Conservation (phyloP, 2,329 filamentous ascomycete genomes). For the Pseudogymnoascus sp. region DNA sequence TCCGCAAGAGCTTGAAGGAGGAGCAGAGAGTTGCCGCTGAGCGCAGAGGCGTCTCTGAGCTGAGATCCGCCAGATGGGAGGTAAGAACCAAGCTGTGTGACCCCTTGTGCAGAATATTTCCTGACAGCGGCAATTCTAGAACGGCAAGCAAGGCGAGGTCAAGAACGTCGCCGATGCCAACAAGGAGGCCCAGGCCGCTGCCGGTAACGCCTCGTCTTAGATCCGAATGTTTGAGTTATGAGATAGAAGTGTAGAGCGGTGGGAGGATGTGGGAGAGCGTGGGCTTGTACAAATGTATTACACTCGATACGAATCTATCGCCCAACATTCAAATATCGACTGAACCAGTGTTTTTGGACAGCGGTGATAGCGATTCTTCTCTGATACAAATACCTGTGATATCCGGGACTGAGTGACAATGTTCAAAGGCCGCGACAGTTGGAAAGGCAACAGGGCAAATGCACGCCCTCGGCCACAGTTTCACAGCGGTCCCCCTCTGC, state of each 20-base stretch:
- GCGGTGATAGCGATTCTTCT: neutral
- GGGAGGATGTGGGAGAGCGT: slow-evolving; percentile 9
- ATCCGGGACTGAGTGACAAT: neutral
- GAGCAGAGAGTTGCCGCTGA: slow-evolving; percentile 80
- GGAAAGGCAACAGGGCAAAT: neutral
- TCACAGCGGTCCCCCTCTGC: neutral
- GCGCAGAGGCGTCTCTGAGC: slow-evolving; percentile 79
- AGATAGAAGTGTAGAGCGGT: neutral
- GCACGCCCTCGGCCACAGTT: neutral
- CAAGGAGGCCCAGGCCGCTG: slow-evolving; percentile 24
- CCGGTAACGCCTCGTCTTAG: slow-evolving; percentile 17
- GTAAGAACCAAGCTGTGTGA: slow-evolving; percentile 45
- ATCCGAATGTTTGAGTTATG: slow-evolving; percentile 9
- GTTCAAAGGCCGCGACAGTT: neutral
- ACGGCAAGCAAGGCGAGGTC: slow-evolving; percentile 87
- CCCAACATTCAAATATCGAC: slow-evolving; percentile 7
- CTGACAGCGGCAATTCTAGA: slow-evolving; percentile 44
- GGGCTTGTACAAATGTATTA: slow-evolving; percentile 26
- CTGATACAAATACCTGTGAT: neutral
- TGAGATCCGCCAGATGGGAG: slow-evolving; percentile 92
- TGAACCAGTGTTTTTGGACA: neutral
- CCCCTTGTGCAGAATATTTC: slow-evolving; percentile 10
- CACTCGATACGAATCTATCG: slow-evolving; percentile 6
- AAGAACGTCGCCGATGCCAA: slow-evolving; percentile 61
- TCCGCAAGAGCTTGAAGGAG: slow-evolving; percentile 96